Conservation (phyloP, 2,329 filamentous ascomycete species). For the Apiospora saccharicola region DNA sequence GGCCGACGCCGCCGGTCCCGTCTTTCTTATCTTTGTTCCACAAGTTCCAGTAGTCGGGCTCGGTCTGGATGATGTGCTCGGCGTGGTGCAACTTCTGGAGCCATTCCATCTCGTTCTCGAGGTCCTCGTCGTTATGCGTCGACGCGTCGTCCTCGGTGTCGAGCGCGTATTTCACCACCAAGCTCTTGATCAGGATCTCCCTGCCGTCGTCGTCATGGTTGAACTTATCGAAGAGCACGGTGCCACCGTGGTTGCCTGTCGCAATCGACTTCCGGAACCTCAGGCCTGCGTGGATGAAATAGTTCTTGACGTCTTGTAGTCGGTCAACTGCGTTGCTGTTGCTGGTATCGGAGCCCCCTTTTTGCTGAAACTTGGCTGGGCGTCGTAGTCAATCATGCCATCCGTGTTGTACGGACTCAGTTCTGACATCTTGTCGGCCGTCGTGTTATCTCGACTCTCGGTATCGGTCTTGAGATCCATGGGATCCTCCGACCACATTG, state of each 20-base stretch:
- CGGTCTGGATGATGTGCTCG: neutral
- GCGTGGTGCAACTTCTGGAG: neutral
- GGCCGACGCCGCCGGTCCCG: neutral
- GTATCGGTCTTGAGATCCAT: too few relatives aligned
- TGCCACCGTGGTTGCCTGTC: conserved; percentile 3
- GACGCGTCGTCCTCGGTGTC: neutral
- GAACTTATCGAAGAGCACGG: neutral
- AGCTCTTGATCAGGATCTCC: neutral
- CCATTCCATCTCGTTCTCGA: neutral
- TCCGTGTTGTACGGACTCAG: neutral
- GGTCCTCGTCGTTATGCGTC: neutral
- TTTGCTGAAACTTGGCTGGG: neutral
- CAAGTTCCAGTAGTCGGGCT: neutral
- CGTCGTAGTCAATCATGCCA: neutral
- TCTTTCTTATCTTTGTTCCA: neutral
- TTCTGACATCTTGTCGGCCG: too few relatives aligned
- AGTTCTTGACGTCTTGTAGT: neutral
- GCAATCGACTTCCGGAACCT: neutral
- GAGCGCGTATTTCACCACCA: conserved; percentile 15
- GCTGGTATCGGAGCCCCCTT: neutral
- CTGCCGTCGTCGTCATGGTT: too few relatives aligned
- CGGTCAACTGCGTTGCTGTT: neutral
- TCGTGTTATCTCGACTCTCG: too few relatives aligned
- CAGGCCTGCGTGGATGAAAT: neutral
- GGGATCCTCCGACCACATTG: too few relatives aligned